Conservation (phyloP, 148 eudicot genomes). For the Silene conica region DNA sequence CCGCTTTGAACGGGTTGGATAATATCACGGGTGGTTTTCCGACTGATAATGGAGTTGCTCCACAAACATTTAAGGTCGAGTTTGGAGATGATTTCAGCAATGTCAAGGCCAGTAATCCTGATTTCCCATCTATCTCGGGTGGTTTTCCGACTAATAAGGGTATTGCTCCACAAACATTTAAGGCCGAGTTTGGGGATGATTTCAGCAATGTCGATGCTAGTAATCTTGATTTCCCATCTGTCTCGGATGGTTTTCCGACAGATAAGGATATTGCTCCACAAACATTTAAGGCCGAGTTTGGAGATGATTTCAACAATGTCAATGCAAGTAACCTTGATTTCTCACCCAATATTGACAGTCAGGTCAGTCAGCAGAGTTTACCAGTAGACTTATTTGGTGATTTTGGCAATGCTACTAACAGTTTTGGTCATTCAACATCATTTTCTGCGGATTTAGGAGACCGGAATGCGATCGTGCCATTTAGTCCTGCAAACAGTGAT, state of each 20-base stretch:
- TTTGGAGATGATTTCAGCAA: constrained; percentile 15
- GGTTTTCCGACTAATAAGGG: constrained; percentile 7
- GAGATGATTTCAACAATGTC: constrained; percentile 11
- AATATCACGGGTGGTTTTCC: constrained; percentile 1
- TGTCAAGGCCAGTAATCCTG: constrained; percentile 5
- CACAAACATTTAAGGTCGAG: constrained; percentile 7
- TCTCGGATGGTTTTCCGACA: neutral
- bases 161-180: constrained; percentile 5
- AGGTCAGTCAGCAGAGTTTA: constrained; percentile 3
- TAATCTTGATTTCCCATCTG: neutral
- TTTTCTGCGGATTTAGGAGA: constrained; percentile 1
- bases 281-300: constrained; percentile 7
- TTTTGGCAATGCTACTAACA: constrained; percentile 4
- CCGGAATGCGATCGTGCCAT: constrained; percentile 18
- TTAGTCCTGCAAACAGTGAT: constrained; percentile 4
- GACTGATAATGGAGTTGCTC: neutral
- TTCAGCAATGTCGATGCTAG: constrained; percentile 10
- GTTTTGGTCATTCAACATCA: neutral
- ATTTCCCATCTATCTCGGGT: neutral
- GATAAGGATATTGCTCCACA: neutral
- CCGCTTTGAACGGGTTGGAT: neutral
- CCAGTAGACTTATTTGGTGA: constrained; percentile 11
- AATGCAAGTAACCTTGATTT: constrained; percentile 7
- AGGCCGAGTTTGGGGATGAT: constrained; percentile 7
- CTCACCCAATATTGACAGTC: neutral